Base-by-base conservation (phyloP, 2,329 filamentous ascomycete genomes). In the Sphaerulina musiva region DNA sequence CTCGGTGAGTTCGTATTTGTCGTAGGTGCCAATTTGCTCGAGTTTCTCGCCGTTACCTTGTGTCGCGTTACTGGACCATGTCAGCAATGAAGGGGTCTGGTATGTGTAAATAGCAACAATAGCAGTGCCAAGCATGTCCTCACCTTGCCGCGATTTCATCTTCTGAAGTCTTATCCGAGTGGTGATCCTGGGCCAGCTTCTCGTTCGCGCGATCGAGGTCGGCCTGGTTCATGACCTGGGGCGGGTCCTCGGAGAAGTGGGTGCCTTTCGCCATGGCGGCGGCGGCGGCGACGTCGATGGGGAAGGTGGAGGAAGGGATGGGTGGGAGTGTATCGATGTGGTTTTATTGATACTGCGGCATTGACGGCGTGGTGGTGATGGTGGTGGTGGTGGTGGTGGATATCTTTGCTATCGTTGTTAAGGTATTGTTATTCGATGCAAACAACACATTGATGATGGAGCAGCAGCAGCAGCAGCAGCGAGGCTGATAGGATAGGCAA, bases 1-100 rank as follows among this genome's bases (percentile, higher is more conserved):
- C 49, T 66, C 62, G 14, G 61, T 65, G n/a, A 66, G 58, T 36
- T 70, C 76, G 62, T 73, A 72, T 60, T 75, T 75, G 59, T 75
- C 73, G 62, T 76, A 60, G 3, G 64, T 66, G 56, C 65, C 67
- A 23, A 66, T 57, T 54, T 63, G 59, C 36, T 68, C 64, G 8
- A 65, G 56, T 23, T 67, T 59, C 26, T 62, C 59, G 47, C 54
- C 59, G 20, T 60, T 52, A 44, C 45, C 41, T n/a, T 55, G 17
- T 11, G 41, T 6, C 12, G 29, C 34, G 11, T 7, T 1, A 38
- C 34, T 38, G 34, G 34, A 4, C 5, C 9, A 38, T 38, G 34
- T 38, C 12, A 38, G 34, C 12, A 38, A 38, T 38, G 12, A 38
- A 9, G 6, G 12, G 1, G 5, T n/a, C 34, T 38, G 34, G 20